Conservation (phyloP, 345 rosid genomes). For the Sonneratia caseolaris region DNA sequence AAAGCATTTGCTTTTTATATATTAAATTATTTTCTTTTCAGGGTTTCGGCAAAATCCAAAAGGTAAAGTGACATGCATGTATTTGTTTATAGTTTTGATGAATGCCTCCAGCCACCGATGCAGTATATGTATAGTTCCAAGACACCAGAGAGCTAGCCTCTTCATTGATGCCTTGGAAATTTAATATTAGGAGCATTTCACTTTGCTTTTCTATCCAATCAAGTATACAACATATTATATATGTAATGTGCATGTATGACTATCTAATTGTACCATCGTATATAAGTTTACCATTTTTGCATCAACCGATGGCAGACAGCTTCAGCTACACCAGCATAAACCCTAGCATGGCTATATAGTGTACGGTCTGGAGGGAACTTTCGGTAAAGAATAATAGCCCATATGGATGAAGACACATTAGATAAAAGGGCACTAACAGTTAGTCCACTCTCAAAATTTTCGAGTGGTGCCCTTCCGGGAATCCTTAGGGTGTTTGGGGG, state of each 20-base stretch:
- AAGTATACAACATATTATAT: no score
- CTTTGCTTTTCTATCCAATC: neutral
- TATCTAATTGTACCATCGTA: no score
- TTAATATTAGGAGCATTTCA: neutral
- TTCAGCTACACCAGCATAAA: neutral
- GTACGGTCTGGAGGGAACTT: neutral
- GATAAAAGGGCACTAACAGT: neutral
- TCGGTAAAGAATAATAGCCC: neutral
- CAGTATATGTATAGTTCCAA: neutral
- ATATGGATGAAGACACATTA: neutral
- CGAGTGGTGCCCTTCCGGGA: no score
- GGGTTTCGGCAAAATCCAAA: neutral
- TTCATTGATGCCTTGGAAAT: neutral
- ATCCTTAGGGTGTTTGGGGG: no score
- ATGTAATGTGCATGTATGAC: no score
- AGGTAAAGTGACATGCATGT: conserved; percentile 2
- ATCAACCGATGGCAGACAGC: neutral
- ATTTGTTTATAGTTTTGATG: neutral
- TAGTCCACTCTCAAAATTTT: no score
- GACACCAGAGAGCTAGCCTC: neutral
- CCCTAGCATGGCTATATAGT: neutral
- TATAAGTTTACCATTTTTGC: neutral
- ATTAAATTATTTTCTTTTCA: neutral
- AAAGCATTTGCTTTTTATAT: conserved; percentile 12
- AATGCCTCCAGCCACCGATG: conserved; percentile 7